Conservation (phyloP, 2,329 filamentous ascomycete genomes). For the Fusarium vanettenii region DNA sequence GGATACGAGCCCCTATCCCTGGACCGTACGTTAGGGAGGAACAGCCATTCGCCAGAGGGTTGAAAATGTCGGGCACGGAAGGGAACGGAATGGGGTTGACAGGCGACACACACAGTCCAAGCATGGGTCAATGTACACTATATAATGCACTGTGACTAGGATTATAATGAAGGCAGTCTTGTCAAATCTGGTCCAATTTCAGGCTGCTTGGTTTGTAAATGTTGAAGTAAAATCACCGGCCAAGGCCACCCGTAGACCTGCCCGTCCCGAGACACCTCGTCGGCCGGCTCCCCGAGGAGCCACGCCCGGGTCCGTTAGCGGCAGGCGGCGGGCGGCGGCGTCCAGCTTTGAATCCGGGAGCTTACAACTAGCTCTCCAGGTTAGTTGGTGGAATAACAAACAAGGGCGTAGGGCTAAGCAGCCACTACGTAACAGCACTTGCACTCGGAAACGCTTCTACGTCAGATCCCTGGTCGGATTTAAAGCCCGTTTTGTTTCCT, state of each 20-base stretch:
- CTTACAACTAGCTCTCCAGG: neutral
- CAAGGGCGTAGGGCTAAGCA: neutral
- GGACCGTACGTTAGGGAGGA: neutral
- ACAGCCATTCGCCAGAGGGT: neutral
- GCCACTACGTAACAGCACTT: neutral
- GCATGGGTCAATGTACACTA: conserved; percentile 62
- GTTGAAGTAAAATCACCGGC: conserved; percentile 51
- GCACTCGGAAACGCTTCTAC: neutral
- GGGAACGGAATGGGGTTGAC: neutral
- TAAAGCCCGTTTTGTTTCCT: neutral
- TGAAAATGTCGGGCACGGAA: neutral
- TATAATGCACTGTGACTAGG: conserved; percentile 40
- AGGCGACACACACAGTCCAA: conserved; percentile 41
- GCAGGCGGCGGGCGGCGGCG: neutral
- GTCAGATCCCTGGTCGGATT: neutral
- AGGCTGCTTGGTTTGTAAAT: conserved; percentile 58
- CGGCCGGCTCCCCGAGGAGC: neutral
- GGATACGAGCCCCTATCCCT: neutral
- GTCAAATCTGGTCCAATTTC: conserved; percentile 62
- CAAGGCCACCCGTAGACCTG: conserved; percentile 45
- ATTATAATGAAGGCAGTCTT: conserved; percentile 64
- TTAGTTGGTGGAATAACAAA: neutral
- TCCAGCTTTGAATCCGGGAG: neutral
- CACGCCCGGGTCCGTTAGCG: neutral
- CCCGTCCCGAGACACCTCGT: conserved; percentile 46